A percentile compares a stretch with the other conserved stretches of the same genome.
Evolutionary conservation across 2,329 filamentous ascomycete species (phyloP).

Genomic region (Monosporascus sp.): DNA sequence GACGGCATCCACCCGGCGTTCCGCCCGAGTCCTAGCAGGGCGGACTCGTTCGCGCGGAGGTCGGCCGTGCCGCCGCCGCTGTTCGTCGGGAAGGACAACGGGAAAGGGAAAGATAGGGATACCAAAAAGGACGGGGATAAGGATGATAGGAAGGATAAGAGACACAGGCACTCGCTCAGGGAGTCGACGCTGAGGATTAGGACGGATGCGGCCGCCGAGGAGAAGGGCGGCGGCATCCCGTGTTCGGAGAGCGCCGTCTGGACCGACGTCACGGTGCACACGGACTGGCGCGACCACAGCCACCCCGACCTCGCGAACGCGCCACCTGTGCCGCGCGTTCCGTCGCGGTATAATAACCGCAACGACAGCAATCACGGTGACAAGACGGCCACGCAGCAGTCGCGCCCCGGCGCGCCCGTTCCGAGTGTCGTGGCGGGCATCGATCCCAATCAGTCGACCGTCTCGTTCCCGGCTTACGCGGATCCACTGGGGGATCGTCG

Average conservation of each 20-base stretch:
- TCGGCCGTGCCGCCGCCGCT: constrained; percentile 18
- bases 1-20: constrained; percentile 22
- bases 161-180: not conserved
- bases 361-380: not conserved
- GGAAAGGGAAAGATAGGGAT: not conserved
- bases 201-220: not conserved
- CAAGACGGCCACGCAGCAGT: not conserved
- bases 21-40: constrained; percentile 3
- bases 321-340: constrained; percentile 17
- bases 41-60: constrained; percentile 2
- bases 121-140: constrained; percentile 5
- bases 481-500: not conserved
- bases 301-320: not conserved
- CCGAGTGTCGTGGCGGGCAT: not conserved
- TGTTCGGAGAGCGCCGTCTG: constrained; percentile 6
- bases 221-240: too few species aligned
- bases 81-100: not conserved
- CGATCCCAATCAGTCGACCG: constrained; percentile 1
- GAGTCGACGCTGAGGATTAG: not conserved
- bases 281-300: constrained; percentile 1
- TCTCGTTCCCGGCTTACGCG: constrained; percentile 1
- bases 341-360: constrained; percentile 7
- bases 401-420: not conserved
- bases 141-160: too few species aligned
- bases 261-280: constrained; percentile 20